Conservation (phyloP, 78 protist genomes). For the Anaeramoeba ignava region DNA sequence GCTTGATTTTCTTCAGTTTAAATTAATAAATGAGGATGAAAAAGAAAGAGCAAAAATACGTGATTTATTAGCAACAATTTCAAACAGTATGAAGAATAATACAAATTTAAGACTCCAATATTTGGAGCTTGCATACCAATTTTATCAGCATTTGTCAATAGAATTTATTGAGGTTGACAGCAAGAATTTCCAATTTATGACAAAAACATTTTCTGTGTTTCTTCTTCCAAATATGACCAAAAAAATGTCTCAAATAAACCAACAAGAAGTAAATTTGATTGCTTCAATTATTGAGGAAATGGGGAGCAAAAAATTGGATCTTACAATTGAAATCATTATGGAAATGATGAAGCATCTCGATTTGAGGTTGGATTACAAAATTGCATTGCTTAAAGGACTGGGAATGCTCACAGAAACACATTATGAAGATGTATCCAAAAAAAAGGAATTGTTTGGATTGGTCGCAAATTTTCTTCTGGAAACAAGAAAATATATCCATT, state of each 20-base stretch:
- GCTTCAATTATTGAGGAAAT: not conserved
- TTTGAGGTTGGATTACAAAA: not conserved
- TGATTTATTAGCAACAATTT: too few species aligned
- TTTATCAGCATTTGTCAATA: not conserved
- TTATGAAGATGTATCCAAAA: too few species aligned
- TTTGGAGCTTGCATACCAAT: not conserved
- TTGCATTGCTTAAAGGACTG: not conserved
- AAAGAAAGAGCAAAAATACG: too few species aligned
- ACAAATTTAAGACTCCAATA: too few species aligned
- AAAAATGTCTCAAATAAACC: not conserved
- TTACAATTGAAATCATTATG: not conserved
- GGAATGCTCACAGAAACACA: not conserved
- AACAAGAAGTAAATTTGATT: not conserved
- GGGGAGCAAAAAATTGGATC: not conserved
- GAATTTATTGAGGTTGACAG: not conserved
- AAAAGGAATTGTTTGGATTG: too few species aligned
- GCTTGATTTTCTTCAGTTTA: too few species aligned
- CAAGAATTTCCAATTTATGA: not conserved
- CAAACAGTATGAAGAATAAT: too few species aligned
- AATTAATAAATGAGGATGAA: too few species aligned
- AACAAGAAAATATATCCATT: too few species aligned
- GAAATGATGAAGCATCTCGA: not conserved
- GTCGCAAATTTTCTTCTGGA: too few species aligned
- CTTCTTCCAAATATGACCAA: not conserved
- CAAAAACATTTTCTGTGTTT: not conserved